Base-by-base conservation (phyloP, 176 grass and related monocot species). In the Raddia guianensis region DNA sequence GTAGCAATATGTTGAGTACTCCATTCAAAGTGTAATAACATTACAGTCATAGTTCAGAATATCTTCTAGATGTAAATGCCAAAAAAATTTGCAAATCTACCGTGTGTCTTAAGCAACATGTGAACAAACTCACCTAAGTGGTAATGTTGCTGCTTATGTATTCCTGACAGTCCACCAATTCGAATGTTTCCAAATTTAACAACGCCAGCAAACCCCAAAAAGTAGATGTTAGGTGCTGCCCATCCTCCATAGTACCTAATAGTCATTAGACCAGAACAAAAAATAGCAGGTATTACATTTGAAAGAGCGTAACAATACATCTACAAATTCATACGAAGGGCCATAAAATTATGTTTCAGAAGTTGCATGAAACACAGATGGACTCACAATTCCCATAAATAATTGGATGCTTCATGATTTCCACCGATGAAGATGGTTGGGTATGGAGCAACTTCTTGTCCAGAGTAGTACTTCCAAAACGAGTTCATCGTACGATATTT, bases 381-480 rank as follows among this genome's bases (percentile, higher is more conserved):
- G 67, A 88, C 90, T 98, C 80, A 98, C 92, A 98, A 68, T 87
- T 98, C 92, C 92, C 92, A 95, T 19, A 93, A 81, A 84, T 98
- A 88, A 83, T 98, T 98, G 84, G 95, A 94, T 16, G 95, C 86
- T 86, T 95, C 90, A n/a, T 98, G 95, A 67, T 95, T 98, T 52
- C 92, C 92, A 16, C 90, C 90, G 1, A 98, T 93, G 49, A 93
- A 98, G 79, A 98, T 93, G 18, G 90, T 95, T 47, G 95, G 92
- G 81, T 93, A 92, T 21, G 92, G 92, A 70, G 92, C 92, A 83
- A 92, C 87, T 52, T 59, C 88, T 89, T 95, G 81, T 66, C 88
- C 95, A 7, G 92, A 93, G 77, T 98, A 95, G 84, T 98, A 93
- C 78, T 98, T 98, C 95, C 90, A 98, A 87, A 98, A 95, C 10